These are phyloP conservation scores for Tolypocladium tundrense DNA, from an alignment of 2,329 filamentous ascomycete species.

Conservation along the genomic window DNA sequence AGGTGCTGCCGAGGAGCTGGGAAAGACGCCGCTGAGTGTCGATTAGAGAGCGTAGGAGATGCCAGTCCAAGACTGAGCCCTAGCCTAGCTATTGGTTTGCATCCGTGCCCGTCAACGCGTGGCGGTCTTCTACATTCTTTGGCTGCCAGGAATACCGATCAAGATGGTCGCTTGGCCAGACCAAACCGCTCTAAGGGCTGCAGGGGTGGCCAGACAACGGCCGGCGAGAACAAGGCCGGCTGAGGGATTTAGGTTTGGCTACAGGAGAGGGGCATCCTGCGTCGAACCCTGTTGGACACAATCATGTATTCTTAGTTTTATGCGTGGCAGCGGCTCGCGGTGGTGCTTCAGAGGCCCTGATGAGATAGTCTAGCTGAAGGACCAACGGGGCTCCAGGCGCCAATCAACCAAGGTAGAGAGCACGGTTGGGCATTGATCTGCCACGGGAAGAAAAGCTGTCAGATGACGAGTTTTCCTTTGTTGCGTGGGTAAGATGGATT, in stretches of 20 bases:
- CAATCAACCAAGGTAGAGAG: background rate
- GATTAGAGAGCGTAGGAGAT: conserved; percentile 2
- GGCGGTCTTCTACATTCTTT: background rate
- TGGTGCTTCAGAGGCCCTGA: background rate
- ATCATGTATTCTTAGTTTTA: background rate
- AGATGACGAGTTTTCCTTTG: background rate
- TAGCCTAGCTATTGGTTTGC: background rate
- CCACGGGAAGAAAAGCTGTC: background rate
- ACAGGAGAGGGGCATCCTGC: background rate
- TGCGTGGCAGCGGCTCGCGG: background rate
- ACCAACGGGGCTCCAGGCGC: background rate
- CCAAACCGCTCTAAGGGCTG: background rate
- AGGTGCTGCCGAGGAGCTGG: conserved; percentile 21
- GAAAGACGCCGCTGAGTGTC: conserved; percentile 16
- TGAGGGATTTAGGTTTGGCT: background rate
- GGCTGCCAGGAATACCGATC: background rate
- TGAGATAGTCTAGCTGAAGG: background rate
- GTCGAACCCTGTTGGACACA: background rate
- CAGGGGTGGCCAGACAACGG: background rate
- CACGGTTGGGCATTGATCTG: background rate
- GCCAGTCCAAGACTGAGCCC: background rate
- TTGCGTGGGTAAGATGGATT: background rate
- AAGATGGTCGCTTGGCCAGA: background rate
- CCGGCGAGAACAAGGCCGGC: background rate
- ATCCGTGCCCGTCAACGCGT: background rate